Evolutionary conservation across 2,329 filamentous ascomycete species (phyloP).

Genomic region (Calcarisporium arbuscula): DNA sequence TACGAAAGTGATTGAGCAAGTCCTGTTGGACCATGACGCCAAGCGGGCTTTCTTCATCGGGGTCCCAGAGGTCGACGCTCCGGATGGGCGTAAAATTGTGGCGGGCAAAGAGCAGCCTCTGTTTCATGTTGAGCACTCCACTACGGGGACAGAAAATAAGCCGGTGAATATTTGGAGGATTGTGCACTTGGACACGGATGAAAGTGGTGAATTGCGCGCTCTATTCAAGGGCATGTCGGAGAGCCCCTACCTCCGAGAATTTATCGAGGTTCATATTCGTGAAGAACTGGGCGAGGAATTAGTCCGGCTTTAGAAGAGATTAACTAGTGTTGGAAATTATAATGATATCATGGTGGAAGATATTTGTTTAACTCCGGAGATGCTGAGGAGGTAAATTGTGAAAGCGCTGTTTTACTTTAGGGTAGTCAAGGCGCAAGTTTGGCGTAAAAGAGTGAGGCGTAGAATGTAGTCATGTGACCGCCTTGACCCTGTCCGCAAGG

Average conservation of each 20-base stretch:
- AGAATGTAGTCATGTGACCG: too few relatives aligned
- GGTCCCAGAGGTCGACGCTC: slow-evolving; percentile 7
- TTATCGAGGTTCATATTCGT: slow-evolving; percentile 9
- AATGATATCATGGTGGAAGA: too few relatives aligned
- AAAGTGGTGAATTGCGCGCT: slow-evolving; percentile 2
- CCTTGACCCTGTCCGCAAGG: too few relatives aligned
- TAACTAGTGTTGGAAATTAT: too few relatives aligned
- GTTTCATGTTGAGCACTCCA: slow-evolving; percentile 12
- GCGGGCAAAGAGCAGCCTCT: slow-evolving; percentile 10
- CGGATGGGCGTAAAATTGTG: slow-evolving; percentile 10
- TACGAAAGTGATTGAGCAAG: slow-evolving; percentile 11
- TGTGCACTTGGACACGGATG: slow-evolving; percentile 8
- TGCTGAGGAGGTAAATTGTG: too few relatives aligned
- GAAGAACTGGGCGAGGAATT: slow-evolving; percentile 9
- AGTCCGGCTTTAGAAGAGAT: slow-evolving; percentile 2
- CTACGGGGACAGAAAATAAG: slow-evolving; percentile 4
- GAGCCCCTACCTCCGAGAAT: slow-evolving; percentile 7
- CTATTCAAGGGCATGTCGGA: background rate
- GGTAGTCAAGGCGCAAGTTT: too few relatives aligned
- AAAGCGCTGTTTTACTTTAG: too few relatives aligned
- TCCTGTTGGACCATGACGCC: slow-evolving; percentile 9
- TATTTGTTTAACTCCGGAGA: too few relatives aligned
- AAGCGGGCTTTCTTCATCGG: slow-evolving; percentile 11
- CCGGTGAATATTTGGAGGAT: slow-evolving; percentile 10
- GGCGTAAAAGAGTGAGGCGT: too few relatives aligned